A percentile compares a stretch with the other conserved stretches of the same genome.
Conservation (phyloP, 1,284 basidiomycete species). For the Trametes pubescens region DNA sequence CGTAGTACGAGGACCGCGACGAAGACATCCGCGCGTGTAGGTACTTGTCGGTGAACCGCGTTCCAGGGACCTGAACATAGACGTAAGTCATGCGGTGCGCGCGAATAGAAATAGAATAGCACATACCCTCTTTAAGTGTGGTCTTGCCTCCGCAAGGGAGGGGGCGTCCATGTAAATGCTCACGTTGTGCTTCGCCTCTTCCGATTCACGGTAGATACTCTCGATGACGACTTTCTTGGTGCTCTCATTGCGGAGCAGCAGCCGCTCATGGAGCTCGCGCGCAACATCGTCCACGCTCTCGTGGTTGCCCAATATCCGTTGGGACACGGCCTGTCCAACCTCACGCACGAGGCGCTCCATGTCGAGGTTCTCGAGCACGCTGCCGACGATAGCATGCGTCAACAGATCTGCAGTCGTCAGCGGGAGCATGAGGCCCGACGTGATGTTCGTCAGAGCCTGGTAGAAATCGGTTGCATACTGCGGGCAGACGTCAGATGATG, state of each 20-base stretch:
- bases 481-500: slow-evolving; percentile 37
- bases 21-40: slow-evolving; percentile 75
- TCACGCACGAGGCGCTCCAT: slow-evolving; percentile 97
- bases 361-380: slow-evolving; percentile 97
- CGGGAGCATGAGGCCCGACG: slow-evolving; percentile 95
- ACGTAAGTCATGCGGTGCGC: slow-evolving; percentile 10
- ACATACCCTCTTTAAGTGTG: slow-evolving; percentile 82
- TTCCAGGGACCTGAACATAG: slow-evolving; percentile 78
- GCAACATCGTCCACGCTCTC: slow-evolving; percentile 98
- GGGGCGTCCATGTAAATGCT: slow-evolving; percentile 83
- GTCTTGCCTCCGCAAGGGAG: slow-evolving; percentile 78
- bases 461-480: slow-evolving; percentile 96
- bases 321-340: slow-evolving; percentile 92
- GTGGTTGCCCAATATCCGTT: slow-evolving; percentile 88
- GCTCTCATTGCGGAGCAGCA: slow-evolving; percentile 92
- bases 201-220: slow-evolving; percentile 92
- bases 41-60: slow-evolving; percentile 95
- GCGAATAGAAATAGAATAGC: not conserved
- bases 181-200: slow-evolving; percentile 92
- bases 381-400: slow-evolving; percentile 97
- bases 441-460: slow-evolving; percentile 91
- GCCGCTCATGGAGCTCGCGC: slow-evolving; percentile 89
- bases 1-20: slow-evolving; percentile 58
- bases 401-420: slow-evolving; percentile 95
- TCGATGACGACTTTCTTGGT: slow-evolving; percentile 98